Evolutionary conservation across 495 filamentous ascomycete species (phyloP).

Genomic region (Collariella sp.): DNA sequence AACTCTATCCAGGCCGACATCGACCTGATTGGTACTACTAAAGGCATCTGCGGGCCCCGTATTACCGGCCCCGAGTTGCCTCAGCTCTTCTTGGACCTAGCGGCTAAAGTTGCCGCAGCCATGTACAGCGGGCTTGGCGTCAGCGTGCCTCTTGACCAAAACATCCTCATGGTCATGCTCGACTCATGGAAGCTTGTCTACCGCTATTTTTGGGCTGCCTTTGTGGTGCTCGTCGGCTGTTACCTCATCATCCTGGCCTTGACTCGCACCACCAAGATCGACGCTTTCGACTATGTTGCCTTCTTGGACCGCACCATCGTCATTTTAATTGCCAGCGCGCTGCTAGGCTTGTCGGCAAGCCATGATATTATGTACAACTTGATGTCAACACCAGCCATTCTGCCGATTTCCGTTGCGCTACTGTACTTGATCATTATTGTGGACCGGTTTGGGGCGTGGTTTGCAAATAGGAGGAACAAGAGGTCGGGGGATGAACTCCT

Average conservation of each 20-base stretch:
- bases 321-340: not conserved
- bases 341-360: slow-evolving; percentile 11
- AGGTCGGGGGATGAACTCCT: slow-evolving; percentile 11
- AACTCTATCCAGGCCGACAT: slow-evolving; percentile 3
- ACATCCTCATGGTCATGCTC: slow-evolving; percentile 12
- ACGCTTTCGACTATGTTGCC: slow-evolving; percentile 13
- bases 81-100: not conserved
- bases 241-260: slow-evolving; percentile 16
- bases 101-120: slow-evolving; percentile 1
- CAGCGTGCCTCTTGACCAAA: slow-evolving; percentile 5
- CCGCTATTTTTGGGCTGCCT: slow-evolving; percentile 19
- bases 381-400: slow-evolving; percentile 9
- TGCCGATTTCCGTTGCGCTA: slow-evolving; percentile 9
- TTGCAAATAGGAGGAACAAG: slow-evolving; percentile 16
- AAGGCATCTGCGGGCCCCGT: slow-evolving; percentile 10
- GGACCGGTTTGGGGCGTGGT: slow-evolving; percentile 12
- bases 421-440: slow-evolving; percentile 15
- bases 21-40: slow-evolving; percentile 2
- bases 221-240: slow-evolving; percentile 12
- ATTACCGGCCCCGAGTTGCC: slow-evolving; percentile 10
- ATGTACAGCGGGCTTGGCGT: slow-evolving; percentile 16
- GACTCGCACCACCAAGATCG: slow-evolving; percentile 18
- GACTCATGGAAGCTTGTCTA: slow-evolving; percentile 22
- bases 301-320: slow-evolving; percentile 4
- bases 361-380: slow-evolving; percentile 12